Base-by-base conservation (phyloP, 192 early-diverging fungal species). In the Coemansia sp. region DNA sequence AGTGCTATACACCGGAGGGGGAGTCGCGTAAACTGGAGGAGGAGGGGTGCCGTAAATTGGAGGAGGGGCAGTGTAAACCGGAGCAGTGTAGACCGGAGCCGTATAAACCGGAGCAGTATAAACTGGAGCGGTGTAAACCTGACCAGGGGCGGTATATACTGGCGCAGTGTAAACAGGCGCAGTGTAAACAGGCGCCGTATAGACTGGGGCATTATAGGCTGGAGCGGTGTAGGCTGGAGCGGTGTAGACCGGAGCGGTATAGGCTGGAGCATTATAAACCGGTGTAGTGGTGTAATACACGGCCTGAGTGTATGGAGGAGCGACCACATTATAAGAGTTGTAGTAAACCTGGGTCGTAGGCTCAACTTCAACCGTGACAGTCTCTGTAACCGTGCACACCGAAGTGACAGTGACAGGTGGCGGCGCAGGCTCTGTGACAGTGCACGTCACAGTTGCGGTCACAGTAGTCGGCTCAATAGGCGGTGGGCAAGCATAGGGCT, bases 341-440 rank as follows among this genome's bases (percentile, higher is more conserved):
- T 31, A 31, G 54, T 66, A 47, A 11, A 65, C 22, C n/a, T 66
- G 68, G 1, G 49, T 63, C 33, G 71, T 68, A 15, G 71, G 70
- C 2, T 59, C 66, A 59, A 77, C 70, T 20, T 71, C 70, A 42
- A 65, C 13, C 2, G 75, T 69, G 40, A 71, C 63, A 3, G 65
- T 71, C 5, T 55, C 63, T 12, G 79, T 76, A 33, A 73, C 49
- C 7, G 79, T 76, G 41, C 31, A 49, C 33, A 70, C 63, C 38
- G 67, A 76, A 10, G 78, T 80, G n/a, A 80, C 67, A 1, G 78
- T 80, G 31, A 80, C 73, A 34, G 78, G 66, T 11, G 78, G 78
- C 16, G 73, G 78, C 0, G 78, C 66, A 3, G 78, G 70, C 67
- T 74, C 67, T 3, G 74, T 80, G 24, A 75, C 59, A 2, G 70